Conservation (phyloP, 768 basidiomycete species). For the Fomitopsis pulvina region DNA sequence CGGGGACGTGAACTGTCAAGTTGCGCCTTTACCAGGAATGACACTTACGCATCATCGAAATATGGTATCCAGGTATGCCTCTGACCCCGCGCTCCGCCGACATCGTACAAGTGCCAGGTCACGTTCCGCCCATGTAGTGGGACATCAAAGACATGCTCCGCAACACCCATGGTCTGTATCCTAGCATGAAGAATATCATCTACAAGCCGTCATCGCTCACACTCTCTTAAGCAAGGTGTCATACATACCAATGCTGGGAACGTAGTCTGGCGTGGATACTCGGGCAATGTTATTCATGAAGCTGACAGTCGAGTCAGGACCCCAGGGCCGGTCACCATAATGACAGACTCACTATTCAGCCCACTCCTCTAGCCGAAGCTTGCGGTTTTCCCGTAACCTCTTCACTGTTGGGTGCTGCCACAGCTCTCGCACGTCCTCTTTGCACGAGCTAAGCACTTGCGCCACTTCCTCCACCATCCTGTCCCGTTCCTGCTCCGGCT, state of each 20-base stretch:
- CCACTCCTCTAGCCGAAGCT: slow-evolving; percentile 80
- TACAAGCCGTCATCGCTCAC: slow-evolving; percentile 19
- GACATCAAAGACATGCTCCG: slow-evolving; percentile 79
- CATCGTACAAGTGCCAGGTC: slow-evolving; percentile 78
- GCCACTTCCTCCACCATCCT: slow-evolving; percentile 55
- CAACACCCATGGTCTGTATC: slow-evolving; percentile 85
- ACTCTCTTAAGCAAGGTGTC: neutral
- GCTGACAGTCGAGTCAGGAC: slow-evolving; percentile 32
- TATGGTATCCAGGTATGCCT: slow-evolving; percentile 82
- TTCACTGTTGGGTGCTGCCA: slow-evolving; percentile 72
- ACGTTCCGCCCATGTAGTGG: slow-evolving; percentile 72
- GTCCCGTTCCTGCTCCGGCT: slow-evolving; percentile 38
- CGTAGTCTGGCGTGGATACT: slow-evolving; percentile 60
- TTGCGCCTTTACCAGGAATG: slow-evolving; percentile 32
- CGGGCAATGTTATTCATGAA: slow-evolving; percentile 72
- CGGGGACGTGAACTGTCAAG: slow-evolving; percentile 17
- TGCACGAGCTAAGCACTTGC: slow-evolving; percentile 47
- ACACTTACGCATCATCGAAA: slow-evolving; percentile 58
- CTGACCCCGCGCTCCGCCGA: slow-evolving; percentile 74
- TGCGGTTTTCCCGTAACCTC: slow-evolving; percentile 58
- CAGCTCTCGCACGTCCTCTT: slow-evolving; percentile 61
- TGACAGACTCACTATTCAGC: slow-evolving; percentile 65
- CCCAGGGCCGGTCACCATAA: neutral
- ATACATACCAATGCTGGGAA: slow-evolving; percentile 63
- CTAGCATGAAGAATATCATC: slow-evolving; percentile 88